Base-by-base conservation (phyloP, 148 eudicot species). In the Diospyros lotus region DNA sequence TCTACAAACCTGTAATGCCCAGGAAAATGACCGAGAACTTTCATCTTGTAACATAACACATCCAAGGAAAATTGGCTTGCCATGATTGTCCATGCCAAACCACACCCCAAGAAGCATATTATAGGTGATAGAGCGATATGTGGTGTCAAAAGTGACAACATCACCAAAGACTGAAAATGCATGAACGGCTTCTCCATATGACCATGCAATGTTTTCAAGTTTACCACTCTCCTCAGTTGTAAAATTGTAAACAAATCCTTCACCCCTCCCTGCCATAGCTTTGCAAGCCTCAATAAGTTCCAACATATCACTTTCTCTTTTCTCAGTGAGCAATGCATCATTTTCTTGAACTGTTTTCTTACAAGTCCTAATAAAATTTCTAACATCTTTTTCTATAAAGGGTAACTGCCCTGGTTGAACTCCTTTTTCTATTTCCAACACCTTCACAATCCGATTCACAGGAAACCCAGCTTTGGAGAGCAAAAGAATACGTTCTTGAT, bases 391-490 rank as follows among this genome's bases (percentile, higher is more conserved):
- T 78, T 90, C 92, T 54, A 88, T 81, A 52, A 88, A 90, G 9
- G 92, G 92, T 68, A 90, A 76, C 46, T 90, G 89, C 58, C 95
- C 95, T 0, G 87, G 82, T 77, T 83, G 87, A 75, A 88, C 86
- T 44, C 92, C 89, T 71, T 84, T 90, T 77, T 90, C 89, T 72
- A 85, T 48, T 78, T 90, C 95, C 73, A 88, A 76, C 61, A 90
- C 87, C 78, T 85, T 86, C 58, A 88, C 68, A 75, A 87, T 88
- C 50, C 85, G 78, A 76, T 90, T 83, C 15, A 90, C 84, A 50
- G 95, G 90, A 79, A 90, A 88, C 66, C 95, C 95, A 72, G 95
- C 92, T 84, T 84, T 90, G 9, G 85, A 85, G 50, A 88, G 89
- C 64, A 90, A 82, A 45, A 88, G 84, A 73, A 90, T 90, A 54